Base-by-base conservation (phyloP, 2,329 filamentous ascomycete genomes). In the Aureobasidium pullulans region DNA sequence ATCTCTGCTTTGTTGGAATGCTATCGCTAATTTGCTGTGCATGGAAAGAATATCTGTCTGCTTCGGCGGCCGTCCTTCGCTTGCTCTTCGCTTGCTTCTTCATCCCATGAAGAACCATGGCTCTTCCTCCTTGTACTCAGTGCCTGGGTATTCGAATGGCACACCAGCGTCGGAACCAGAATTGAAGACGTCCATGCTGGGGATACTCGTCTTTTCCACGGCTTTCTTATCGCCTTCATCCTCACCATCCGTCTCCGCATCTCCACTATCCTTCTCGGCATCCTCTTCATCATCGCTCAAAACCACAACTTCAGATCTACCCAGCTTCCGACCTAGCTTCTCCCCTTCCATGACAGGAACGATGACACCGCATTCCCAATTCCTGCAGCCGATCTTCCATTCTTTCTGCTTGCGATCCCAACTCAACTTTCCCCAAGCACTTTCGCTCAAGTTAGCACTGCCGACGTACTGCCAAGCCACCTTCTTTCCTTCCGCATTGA, bases 341-440 rank as follows among this genome's bases (percentile, higher is more conserved):
- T 42, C 19, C 5, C 42, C 28, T 7, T 34, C 29, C 6, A 52
- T 42, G 15, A 88, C 77, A 9, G 86, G 84, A 42, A 96, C 71
- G 28, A 97, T 66, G 1, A 99, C 89, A 37, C 94, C 94, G 69
- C 91, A 96, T 74, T 97, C 94, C 92, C 93, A 97, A 71, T 97
- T 99, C 58, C 89, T 85, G 72, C 88, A 91, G 63, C 82, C 91
- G 63, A 97, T 79, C 71, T 90, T 96, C 11, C 84, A 82, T 62
- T 82, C 73, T 62, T 86, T 86, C 40, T 62, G 66, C 7, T 71
- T 74, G 65, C 81, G 84, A 66, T 95, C 87, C 67, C 85, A 85
- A 57, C 86, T 83, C 32, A 96, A 74, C 48, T 85, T 85, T 23
- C 93, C 94, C 93, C 94, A 99, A 32, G 94, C 94, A 70, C 89